Conservation (phyloP, 73 alveolate species). For the Paramecium tetraurelia region DNA sequence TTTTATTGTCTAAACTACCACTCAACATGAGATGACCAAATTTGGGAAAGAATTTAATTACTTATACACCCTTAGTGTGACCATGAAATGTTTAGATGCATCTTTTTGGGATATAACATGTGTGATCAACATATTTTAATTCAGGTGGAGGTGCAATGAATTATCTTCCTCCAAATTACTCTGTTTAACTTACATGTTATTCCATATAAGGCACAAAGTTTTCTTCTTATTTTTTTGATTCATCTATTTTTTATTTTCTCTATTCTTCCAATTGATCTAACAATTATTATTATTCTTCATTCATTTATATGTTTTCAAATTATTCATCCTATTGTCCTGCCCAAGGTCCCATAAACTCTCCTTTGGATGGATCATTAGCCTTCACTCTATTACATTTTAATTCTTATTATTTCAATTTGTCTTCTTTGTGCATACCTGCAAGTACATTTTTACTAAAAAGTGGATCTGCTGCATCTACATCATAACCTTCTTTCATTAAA, state of each 20-base stretch:
- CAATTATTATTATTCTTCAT: constrained; percentile 70
- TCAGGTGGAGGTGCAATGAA: constrained; percentile 91
- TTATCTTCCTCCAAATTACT: constrained; percentile 81
- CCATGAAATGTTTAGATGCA: constrained; percentile 93
- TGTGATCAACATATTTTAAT: constrained; percentile 86
- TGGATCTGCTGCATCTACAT: constrained; percentile 48
- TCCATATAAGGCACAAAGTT: constrained; percentile 45
- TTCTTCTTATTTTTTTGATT: constrained; percentile 19
- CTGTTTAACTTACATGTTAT: constrained; percentile 40
- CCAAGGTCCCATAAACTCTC: constrained; percentile 95
- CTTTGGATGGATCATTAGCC: constrained; percentile 78
- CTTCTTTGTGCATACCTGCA: constrained; percentile 53
- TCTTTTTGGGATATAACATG: constrained; percentile 94
- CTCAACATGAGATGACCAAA: constrained; percentile 93
- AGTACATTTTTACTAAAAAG: constrained; percentile 34
- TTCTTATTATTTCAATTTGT: constrained; percentile 62
- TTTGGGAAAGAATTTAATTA: constrained; percentile 92
- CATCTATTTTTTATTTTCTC: constrained; percentile 65
- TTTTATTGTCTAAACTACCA: constrained; percentile 88
- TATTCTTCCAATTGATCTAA: constrained; percentile 71
- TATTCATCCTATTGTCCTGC: constrained; percentile 83
- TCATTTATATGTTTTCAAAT: constrained; percentile 68
- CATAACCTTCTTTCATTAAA: constrained; percentile 6
- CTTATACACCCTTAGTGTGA: constrained; percentile 90
- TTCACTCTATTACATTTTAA: constrained; percentile 71